Base-by-base conservation (phyloP, 23 red algal species). In the Gracilaria vermiculophylla region DNA sequence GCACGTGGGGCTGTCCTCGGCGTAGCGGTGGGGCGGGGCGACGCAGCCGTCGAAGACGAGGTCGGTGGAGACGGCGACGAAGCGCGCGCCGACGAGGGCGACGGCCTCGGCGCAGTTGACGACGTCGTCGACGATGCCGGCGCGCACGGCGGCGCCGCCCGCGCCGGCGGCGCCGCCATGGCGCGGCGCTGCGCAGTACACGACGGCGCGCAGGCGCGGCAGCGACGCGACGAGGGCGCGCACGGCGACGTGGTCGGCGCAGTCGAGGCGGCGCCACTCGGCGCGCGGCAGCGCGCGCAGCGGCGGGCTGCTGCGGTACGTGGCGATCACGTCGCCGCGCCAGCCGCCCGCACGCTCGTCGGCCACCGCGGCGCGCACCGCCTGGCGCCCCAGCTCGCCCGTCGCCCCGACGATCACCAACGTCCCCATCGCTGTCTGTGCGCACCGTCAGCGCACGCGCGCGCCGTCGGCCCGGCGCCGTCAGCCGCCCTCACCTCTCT, bases 121-220 rank as follows among this genome's bases (percentile, higher is more conserved):
- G 19, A 99, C 97, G 78, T 99, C 88, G 53, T 99, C 92, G 1
- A 99, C 97, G n/a, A 99, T 89, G 7, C 97, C 97, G 29, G 61
- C 42, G 62, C 93, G 92, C 34, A 99, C 57, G 1, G 41, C 17
- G 27, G 35, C 50, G 20, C 85, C 85, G 43, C 80, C 94, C 47
- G 62, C 76, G 17, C 70, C 94, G 2, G 69, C 86, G 1, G 95
- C 95, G 50, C 91, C 91, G 13, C 95, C 95, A 51, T 94, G 90
- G 64, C 86, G 83, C 5, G 95, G 95, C 3, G 90, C 91, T 5
- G 95, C 95, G 56, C 95, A 97, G 67, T 90, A 94, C 19, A 97
- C 50, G 29, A 97, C 90, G 36, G 88, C 77, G 32, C 16, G 58
- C 24, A 88, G 84, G 11, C 33, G 16, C 4, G 27, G 21, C 13